These are phyloP conservation scores for Stagonosporopsis tanaceti DNA, from an alignment of 2,329 filamentous ascomycete genomes.

Conservation along the genomic window DNA sequence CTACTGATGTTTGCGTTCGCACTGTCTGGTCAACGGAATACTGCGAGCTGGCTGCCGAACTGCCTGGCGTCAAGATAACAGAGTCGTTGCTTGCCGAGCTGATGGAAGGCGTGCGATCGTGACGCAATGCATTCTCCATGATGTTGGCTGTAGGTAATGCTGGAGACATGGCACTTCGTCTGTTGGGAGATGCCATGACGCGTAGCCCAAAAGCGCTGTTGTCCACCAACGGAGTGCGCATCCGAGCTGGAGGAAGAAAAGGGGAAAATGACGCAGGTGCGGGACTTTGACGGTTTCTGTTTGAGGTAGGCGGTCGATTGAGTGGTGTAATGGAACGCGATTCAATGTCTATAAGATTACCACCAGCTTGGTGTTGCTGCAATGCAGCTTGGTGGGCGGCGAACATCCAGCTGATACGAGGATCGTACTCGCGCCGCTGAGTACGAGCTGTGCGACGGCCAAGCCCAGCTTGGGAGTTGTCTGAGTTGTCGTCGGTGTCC, in stretches of 20 bases:
- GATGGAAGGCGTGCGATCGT: slow-evolving; percentile 39
- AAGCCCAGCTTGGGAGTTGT: slow-evolving; percentile 45
- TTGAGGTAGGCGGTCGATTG: slow-evolving; percentile 49
- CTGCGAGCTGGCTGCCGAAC: slow-evolving; percentile 39
- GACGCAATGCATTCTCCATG: slow-evolving; percentile 23
- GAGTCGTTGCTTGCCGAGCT: slow-evolving; percentile 42
- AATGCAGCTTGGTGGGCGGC: slow-evolving; percentile 51
- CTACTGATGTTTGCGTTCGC: slow-evolving; percentile 38
- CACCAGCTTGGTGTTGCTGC: slow-evolving; percentile 43
- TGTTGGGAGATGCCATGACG: slow-evolving; percentile 42
- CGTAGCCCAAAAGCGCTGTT: slow-evolving; percentile 36
- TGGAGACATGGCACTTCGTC: slow-evolving; percentile 36
- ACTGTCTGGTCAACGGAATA: slow-evolving; percentile 37
- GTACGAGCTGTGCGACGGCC: slow-evolving; percentile 33
- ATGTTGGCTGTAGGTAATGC: slow-evolving; percentile 26
- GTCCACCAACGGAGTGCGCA: slow-evolving; percentile 47
- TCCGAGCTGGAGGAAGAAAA: slow-evolving; percentile 43
- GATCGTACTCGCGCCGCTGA: slow-evolving; percentile 49
- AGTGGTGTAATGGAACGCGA: slow-evolving; percentile 50
- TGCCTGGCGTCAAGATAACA: slow-evolving; percentile 39
- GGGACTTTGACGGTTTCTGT: slow-evolving; percentile 49
- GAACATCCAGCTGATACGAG: slow-evolving; percentile 53
- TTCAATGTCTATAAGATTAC: slow-evolving; percentile 47
- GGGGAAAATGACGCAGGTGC: slow-evolving; percentile 46
- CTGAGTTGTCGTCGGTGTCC: slow-evolving; percentile 51